A percentile compares a stretch with the other conserved stretches of the same genome.
Conservation (phyloP, 352 stramenopile genomes). For the Phytophthora citrophthora region DNA sequence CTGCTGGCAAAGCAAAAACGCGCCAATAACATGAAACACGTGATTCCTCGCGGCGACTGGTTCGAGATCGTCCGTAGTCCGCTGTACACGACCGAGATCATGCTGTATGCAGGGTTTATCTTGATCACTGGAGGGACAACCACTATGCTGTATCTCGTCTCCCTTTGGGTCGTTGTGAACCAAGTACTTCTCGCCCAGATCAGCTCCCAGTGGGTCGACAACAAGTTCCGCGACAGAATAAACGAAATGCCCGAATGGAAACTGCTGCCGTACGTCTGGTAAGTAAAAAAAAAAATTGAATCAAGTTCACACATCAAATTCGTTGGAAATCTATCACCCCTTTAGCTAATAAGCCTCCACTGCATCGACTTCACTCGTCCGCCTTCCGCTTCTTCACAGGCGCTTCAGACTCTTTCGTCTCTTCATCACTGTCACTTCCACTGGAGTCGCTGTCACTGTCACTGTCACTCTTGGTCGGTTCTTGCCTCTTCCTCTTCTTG, state of each 20-base stretch:
- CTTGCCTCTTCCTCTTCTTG: constrained; percentile 42
- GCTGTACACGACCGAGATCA: constrained; percentile 68
- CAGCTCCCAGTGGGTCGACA: constrained; percentile 59
- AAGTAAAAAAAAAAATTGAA: constrained; percentile 7
- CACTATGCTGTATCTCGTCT: constrained; percentile 52
- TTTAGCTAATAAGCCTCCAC: neutral
- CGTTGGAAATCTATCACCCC: neutral
- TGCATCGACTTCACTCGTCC: constrained; percentile 7
- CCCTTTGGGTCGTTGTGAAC: constrained; percentile 68
- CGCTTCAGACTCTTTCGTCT: constrained; percentile 36
- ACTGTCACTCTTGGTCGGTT: constrained; percentile 29
- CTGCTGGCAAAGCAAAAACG: constrained; percentile 65
- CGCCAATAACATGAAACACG: constrained; percentile 51
- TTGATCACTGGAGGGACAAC: constrained; percentile 47
- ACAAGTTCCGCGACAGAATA: constrained; percentile 58
- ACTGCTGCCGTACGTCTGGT: constrained; percentile 40
- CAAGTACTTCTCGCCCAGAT: constrained; percentile 62
- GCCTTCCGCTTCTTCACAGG: constrained; percentile 31
- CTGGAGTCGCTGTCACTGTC: constrained; percentile 42
- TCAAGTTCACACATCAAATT: neutral
- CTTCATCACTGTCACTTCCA: constrained; percentile 38
- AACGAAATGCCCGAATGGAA: constrained; percentile 50
- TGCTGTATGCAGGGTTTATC: constrained; percentile 65
- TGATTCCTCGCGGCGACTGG: constrained; percentile 68
- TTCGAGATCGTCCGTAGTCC: constrained; percentile 69